Conservation (phyloP, 2,329 filamentous ascomycete genomes). For the Metarhizium guizhouense region DNA sequence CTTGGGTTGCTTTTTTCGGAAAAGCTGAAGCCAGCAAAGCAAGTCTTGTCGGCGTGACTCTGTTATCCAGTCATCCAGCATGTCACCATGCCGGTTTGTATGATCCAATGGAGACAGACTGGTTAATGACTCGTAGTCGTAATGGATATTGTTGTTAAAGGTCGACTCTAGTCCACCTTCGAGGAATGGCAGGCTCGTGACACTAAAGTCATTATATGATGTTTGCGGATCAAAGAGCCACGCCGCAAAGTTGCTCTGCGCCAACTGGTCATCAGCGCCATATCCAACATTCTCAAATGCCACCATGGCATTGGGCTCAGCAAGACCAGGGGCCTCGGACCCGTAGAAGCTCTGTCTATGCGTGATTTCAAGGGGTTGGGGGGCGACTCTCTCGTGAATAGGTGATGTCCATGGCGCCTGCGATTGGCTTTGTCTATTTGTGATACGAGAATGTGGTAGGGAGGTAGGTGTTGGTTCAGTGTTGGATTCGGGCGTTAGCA, state of each 20-base stretch:
- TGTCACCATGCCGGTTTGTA: slow-evolving; percentile 29
- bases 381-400: slow-evolving; percentile 23
- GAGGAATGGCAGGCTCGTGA: slow-evolving; percentile 35
- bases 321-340: slow-evolving; percentile 17
- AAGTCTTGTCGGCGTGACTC: slow-evolving; percentile 37
- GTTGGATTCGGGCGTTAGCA: slow-evolving; percentile 32
- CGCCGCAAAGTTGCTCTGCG: slow-evolving; percentile 36
- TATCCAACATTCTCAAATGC: slow-evolving; percentile 15
- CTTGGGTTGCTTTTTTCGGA: slow-evolving; percentile 33
- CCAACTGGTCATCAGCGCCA: slow-evolving; percentile 23
- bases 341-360: slow-evolving; percentile 29
- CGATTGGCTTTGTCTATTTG: slow-evolving; percentile 2
- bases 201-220: slow-evolving; percentile 30
- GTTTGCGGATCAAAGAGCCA: slow-evolving; percentile 43
- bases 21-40: slow-evolving; percentile 32
- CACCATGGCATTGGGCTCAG: slow-evolving; percentile 25
- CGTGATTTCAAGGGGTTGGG: slow-evolving; percentile 23
- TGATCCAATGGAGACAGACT: slow-evolving; percentile 37
- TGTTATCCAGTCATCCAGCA: slow-evolving; percentile 33
- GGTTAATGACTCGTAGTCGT: slow-evolving; percentile 41
- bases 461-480: slow-evolving; percentile 17
- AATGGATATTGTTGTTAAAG: slow-evolving; percentile 41
- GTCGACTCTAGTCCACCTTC: slow-evolving; percentile 42
- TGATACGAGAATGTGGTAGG: slow-evolving; percentile 11
- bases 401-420: slow-evolving; percentile 18